Base-by-base conservation (phyloP, 2,329 filamentous ascomycete genomes). In the Calonectria hongkongensis region DNA sequence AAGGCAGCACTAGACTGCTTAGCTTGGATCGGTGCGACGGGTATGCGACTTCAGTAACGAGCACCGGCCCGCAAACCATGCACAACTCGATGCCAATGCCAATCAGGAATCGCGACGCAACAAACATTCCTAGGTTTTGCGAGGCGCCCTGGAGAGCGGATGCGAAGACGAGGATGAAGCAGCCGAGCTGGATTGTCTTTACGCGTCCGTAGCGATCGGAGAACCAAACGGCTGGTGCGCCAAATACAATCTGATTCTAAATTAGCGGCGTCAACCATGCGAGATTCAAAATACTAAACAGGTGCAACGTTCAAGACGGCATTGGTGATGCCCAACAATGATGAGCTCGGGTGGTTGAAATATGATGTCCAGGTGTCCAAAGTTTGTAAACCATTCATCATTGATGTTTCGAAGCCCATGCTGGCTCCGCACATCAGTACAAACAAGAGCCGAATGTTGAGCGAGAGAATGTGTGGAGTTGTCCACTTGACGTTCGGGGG, bases 21-120 rank as follows among this genome's bases (percentile, higher is more conserved):
- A 79, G 41, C 21, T 76, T 81, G 4, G 76, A 79, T 64, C 81
- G 74, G 65, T 84, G 81, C 0, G 78, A 78, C 2, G 81, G 81
- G 48, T 81, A 81, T 0, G 81, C 79, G 6, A 83, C 68, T 50
- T 83, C 82, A 4, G 81, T 73, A 21, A 83, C 78, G 0, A 83
- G 74, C 4, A 81, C 71, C 1, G 81, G 80, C 0, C 77, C 73
- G 1, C 81, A 74, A 7, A 79, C 79, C 25, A 76, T 76, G 30
- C 78, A 74, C 21, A 83, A 75, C 21, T 63, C 68, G 39, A 75
- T 74, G 2, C 76, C 77, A 50, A 81, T 74, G 7, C 82, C 82
- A 16, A 84, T 73, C 2, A 84, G 71, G 33, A 77, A 74, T 7
- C 82, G 74, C 8, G 78, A 76, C 1, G 77, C 70, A 25, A 83